A percentile compares a stretch with the other conserved stretches of the same genome.
These are phyloP conservation scores for Diaporthe citriasiana DNA, from an alignment of 2,329 filamentous ascomycete genomes.

Conservation along the genomic window DNA sequence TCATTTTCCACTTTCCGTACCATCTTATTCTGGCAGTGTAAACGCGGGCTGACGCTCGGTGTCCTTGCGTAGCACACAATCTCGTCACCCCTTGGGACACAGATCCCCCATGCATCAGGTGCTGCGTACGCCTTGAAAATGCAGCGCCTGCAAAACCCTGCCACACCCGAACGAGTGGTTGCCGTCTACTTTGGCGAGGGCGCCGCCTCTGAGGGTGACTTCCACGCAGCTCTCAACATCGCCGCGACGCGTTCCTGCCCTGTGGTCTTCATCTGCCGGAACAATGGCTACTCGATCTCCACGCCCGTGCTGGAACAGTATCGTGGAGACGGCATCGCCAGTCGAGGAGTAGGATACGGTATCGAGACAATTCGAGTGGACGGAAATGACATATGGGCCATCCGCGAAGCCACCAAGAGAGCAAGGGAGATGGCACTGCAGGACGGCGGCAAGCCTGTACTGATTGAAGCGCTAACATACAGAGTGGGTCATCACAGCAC, in stretches of 20 bases:
- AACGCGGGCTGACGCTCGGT: not conserved
- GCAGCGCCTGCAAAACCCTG: conserved; percentile 75
- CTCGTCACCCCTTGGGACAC: conserved; percentile 82
- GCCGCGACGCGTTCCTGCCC: conserved; percentile 83
- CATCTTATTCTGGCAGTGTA: not conserved
- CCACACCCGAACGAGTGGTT: conserved; percentile 71
- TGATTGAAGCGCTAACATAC: conserved; percentile 98
- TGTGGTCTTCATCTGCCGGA: conserved; percentile 84
- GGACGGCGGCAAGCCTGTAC: conserved; percentile 83
- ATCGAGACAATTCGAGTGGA: conserved; percentile 87
- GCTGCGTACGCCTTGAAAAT: conserved; percentile 85
- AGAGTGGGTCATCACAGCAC: conserved; percentile 97
- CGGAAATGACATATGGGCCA: conserved; percentile 86
- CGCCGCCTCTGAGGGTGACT: conserved; percentile 85
- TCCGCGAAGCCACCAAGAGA: conserved; percentile 76
- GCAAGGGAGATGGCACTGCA: conserved; percentile 84
- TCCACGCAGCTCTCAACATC: conserved; percentile 86
- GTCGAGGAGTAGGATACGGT: conserved; percentile 83
- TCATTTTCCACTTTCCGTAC: not conserved
- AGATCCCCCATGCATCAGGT: conserved; percentile 83
- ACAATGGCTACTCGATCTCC: conserved; percentile 86
- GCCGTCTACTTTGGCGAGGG: conserved; percentile 87
- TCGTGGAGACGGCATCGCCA: conserved; percentile 85
- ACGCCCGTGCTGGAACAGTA: conserved; percentile 87
- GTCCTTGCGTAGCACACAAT: conserved; percentile 74